Evolutionary conservation across 495 filamentous ascomycete species (phyloP).

Genomic region (Tricharina praecox): DNA sequence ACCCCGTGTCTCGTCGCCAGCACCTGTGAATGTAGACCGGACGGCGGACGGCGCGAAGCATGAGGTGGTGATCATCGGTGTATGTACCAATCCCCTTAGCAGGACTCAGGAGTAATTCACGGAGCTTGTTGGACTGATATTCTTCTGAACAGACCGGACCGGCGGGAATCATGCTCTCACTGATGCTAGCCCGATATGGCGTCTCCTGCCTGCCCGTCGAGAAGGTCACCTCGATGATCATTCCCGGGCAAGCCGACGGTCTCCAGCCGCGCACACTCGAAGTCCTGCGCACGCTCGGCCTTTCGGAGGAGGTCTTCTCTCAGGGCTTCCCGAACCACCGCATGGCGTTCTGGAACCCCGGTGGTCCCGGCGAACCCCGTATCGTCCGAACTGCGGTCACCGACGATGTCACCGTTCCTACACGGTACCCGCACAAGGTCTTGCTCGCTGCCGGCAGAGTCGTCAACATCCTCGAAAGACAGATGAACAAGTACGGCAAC

Average conservation of each 20-base stretch:
- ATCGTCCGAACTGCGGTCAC: conserved; percentile 29
- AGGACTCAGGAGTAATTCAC: too few relatives aligned
- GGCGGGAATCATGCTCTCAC: conserved; percentile 32
- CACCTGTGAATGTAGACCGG: conserved; percentile 18
- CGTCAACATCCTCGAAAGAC: conserved; percentile 24
- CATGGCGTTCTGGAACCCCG: conserved; percentile 22
- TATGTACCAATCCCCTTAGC: too few relatives aligned
- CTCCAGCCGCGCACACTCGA: conserved; percentile 24
- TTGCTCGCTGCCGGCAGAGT: conserved; percentile 27
- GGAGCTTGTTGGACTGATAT: too few relatives aligned
- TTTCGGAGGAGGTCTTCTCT: conserved; percentile 13
- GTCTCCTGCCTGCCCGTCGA: conserved; percentile 32
- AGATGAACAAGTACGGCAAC: conserved; percentile 19
- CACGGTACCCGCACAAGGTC: conserved; percentile 28
- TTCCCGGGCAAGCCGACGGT: conserved; percentile 27
- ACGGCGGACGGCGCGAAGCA: conserved; percentile 24
- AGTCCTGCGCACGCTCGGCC: conserved; percentile 25
- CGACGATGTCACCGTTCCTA: conserved; percentile 32
- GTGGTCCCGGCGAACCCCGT: conserved; percentile 5
- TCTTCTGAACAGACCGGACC: conserved; percentile 29
- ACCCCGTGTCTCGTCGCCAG: conserved; percentile 31
- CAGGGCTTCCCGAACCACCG: conserved; percentile 16
- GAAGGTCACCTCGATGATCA: conserved; percentile 29
- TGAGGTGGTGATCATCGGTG: conserved; percentile 33
- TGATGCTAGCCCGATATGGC: conserved; percentile 33